phyloP scores from a whole-genome alignment of 345 rosid genomes.

The Pistacia atlantica region DNA sequence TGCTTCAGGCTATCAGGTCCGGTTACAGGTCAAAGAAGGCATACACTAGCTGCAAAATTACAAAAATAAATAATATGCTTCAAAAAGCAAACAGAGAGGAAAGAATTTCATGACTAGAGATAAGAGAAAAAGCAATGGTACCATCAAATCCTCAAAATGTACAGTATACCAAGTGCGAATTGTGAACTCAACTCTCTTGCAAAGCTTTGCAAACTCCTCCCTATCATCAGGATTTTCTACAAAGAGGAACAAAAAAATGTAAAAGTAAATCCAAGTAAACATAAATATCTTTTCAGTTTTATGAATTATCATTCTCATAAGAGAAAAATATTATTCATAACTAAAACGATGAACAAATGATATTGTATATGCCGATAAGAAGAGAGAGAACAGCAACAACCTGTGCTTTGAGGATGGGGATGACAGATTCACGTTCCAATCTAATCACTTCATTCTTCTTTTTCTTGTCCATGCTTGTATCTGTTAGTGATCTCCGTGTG shows the following conservation, averaged over 20 bases:
- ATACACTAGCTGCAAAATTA: slow-evolving; percentile 52
- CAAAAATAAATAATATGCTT: no score
- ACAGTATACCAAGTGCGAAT: slow-evolving; percentile 76
- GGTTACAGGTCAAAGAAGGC: slow-evolving; percentile 63
- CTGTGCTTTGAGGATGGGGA: slow-evolving; percentile 64
- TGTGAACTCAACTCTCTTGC: slow-evolving; percentile 62
- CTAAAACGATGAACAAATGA: neutral
- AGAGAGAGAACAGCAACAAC: slow-evolving; percentile 48
- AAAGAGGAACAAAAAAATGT: neutral
- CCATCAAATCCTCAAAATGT: slow-evolving; percentile 79
- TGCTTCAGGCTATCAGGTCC: slow-evolving; percentile 59
- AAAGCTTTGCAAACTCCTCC: slow-evolving; percentile 60
- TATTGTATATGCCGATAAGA: slow-evolving; percentile 38
- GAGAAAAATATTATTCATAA: no score
- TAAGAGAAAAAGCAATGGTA: neutral
- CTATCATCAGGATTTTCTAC: slow-evolving; percentile 40
- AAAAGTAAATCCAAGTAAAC: no score
- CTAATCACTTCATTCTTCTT: slow-evolving; percentile 62
- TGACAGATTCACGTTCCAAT: slow-evolving; percentile 74
- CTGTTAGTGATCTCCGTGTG: no score
- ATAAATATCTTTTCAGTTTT: no score
- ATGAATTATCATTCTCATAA: no score
- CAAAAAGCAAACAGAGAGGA: no score
- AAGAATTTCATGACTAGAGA: no score
- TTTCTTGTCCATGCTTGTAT: slow-evolving; percentile 33